Evolutionary conservation across 2,329 filamentous ascomycete genomes (phyloP), one percentile per base, ranked within the genome.

Genomic region (Nakataea oryzae): DNA sequence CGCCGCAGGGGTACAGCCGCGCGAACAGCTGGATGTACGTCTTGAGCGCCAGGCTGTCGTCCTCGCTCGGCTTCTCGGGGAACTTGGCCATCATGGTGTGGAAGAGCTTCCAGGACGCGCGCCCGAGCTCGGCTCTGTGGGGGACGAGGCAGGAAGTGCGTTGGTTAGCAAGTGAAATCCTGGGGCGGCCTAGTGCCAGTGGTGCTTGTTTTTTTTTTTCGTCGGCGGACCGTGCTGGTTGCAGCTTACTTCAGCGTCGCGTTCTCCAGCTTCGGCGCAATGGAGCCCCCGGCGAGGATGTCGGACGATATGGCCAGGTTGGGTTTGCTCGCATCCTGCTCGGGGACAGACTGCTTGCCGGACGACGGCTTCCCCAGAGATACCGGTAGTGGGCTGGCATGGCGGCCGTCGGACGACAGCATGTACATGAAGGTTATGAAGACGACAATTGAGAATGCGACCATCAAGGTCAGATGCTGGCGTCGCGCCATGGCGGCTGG

Each of bases 201-300:
- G 54, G 9, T 56, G 3, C n/a, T 21, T 47, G 11, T 21, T 21
- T 9, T 9, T 21, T 9, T 47, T 47, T 21, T 47, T 21, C 9
- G 41, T 11, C 11, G 21, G 41, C 9, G 41, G 21, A 32, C 24
- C 24, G 50, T 57, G 61, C 9, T 21, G 27, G 14, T 32, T 27
- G 54, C 47, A 32, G 59, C 79, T 59, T 78, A 88, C 86, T 93
- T 95, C 61, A 85, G 78, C 8, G 90, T 95, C 64, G 88, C 89
- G 74, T 95, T 95, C 70, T 90, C 90, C 61, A 95, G 78, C 75
- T 91, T 92, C 1, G 89, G 87, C 60, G 90, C 90, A 69, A 92
- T 93, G 3, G 86, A 87, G 62, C 85, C 85, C 62, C 89, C 89
- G 24, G 81, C 79, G 27, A 91, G 77, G 24, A 88, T 74, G 56